Evolutionary conservation across 495 filamentous ascomycete species (phyloP).

Genomic region (Aspergillus carlsbadensis): DNA sequence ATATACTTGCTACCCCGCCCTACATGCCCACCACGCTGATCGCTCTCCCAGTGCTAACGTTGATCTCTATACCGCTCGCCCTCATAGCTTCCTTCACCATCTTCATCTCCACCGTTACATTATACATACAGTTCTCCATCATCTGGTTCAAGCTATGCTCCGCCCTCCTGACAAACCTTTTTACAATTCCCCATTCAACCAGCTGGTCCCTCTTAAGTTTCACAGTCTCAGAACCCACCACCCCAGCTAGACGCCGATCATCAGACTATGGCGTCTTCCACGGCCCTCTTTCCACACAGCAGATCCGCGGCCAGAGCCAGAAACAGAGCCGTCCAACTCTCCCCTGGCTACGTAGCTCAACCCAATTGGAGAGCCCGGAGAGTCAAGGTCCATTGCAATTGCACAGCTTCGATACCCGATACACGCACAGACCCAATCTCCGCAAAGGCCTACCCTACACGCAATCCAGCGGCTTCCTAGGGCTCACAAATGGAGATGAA

Average conservation of each 20-base stretch:
- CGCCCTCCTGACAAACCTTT: slow-evolving; percentile 57
- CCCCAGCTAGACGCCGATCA: slow-evolving; percentile 31
- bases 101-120: slow-evolving; percentile 59
- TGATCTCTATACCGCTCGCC: slow-evolving; percentile 67
- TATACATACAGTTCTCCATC: slow-evolving; percentile 62
- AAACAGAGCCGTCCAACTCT: slow-evolving; percentile 17
- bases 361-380: not conserved
- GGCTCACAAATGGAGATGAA: slow-evolving; percentile 38
- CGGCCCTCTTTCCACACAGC: slow-evolving; percentile 5
- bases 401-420: not conserved
- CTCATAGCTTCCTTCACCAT: slow-evolving; percentile 70
- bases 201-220: slow-evolving; percentile 34
- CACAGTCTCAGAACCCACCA: slow-evolving; percentile 30
- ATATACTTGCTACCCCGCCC: not conserved
- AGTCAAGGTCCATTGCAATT: not conserved
- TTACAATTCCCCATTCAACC: slow-evolving; percentile 41
- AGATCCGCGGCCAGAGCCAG: slow-evolving; percentile 15
- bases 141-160: slow-evolving; percentile 69
- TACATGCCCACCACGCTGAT: slow-evolving; percentile 51
- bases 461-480: slow-evolving; percentile 22
- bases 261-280: slow-evolving; percentile 23
- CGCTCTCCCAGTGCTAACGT: slow-evolving; percentile 59
- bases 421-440: slow-evolving; percentile 14
- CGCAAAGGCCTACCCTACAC: slow-evolving; percentile 17
- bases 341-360: not conserved